phyloP scores from a whole-genome alignment of 768 basidiomycete species.

The Lactarius hengduanensis region DNA sequence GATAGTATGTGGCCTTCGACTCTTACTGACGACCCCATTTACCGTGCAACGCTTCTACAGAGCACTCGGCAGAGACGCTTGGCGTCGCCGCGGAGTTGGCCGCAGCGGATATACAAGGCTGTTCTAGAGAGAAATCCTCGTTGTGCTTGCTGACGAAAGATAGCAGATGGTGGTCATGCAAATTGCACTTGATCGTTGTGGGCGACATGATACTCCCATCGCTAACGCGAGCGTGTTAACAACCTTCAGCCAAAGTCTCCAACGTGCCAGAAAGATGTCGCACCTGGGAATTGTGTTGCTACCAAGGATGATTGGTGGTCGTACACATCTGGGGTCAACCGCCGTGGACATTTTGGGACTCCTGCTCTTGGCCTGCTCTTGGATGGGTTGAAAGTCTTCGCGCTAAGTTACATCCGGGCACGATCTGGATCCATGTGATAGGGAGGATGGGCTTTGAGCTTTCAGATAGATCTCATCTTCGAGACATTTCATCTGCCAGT shows the following conservation, averaged over 20 bases:
- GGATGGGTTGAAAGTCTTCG: not conserved
- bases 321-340: not conserved
- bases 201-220: conserved; percentile 28
- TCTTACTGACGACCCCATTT: not conserved
- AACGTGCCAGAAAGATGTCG: not conserved
- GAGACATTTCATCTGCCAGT: not conserved
- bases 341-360: not conserved
- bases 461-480: not conserved
- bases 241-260: not conserved
- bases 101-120: no score
- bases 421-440: not conserved
- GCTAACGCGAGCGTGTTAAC: conserved; percentile 15
- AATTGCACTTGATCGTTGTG: conserved; percentile 26
- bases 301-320: not conserved
- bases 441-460: not conserved
- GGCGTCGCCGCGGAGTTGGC: no score
- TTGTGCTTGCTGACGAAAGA: conserved; percentile 21
- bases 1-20: not conserved
- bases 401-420: not conserved
- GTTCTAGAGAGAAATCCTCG: not conserved
- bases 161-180: conserved; percentile 6
- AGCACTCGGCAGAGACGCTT: not conserved
- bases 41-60: not conserved
- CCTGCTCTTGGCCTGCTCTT: not conserved
- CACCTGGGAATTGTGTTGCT: not conserved